Base-by-base conservation (phyloP, 2,329 filamentous ascomycete species). In the Ramularia endophylla region DNA sequence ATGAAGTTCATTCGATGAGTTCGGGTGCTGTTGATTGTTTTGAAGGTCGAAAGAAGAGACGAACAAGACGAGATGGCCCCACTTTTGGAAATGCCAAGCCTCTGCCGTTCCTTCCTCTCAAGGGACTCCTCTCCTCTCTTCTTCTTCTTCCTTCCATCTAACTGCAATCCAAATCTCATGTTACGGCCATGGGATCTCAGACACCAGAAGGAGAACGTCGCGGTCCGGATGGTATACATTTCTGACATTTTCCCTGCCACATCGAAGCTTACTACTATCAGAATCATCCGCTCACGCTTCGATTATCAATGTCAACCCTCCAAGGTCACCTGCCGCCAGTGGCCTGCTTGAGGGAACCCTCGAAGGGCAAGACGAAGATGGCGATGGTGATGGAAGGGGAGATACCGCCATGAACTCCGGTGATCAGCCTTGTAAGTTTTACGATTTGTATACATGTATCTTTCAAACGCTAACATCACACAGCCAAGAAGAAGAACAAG, bases 141-240 rank as follows among this genome's bases (percentile, higher is more conserved):
- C n/a, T n/a, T n/a, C n/a, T n/a, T n/a, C n/a, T n/a, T n/a, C n/a
- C n/a, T n/a, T n/a, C n/a, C n/a, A n/a, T n/a, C n/a, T n/a, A 25
- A 25, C 22, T 25, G 11, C 22, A 20, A 18, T 18, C 17, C n/a
- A n/a, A 19, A 5, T 34, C 31, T 34, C 31, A 34, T 34, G 31
- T 17, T 34, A 12, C 6, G 13, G 54, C 27, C 40, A 66, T 66
- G 64, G 64, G 62, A 29, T 65, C 63, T 38, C 62, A 62, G 43
- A 61, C 63, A 52, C 63, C 64, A 45, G 54, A 65, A 32, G 57
- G 52, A 25, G 56, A 65, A 44, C 62, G 49, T 13, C 38, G 31
- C 15, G 31, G 31, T n/a, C 31, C 31, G 17, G 20, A 34, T 19
- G 31, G 31, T 34, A 34, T 18, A 4, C n/a, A 4, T 9, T 6